phyloP scores from a whole-genome alignment of 345 rosid genomes.

The Carallia brachiata region DNA sequence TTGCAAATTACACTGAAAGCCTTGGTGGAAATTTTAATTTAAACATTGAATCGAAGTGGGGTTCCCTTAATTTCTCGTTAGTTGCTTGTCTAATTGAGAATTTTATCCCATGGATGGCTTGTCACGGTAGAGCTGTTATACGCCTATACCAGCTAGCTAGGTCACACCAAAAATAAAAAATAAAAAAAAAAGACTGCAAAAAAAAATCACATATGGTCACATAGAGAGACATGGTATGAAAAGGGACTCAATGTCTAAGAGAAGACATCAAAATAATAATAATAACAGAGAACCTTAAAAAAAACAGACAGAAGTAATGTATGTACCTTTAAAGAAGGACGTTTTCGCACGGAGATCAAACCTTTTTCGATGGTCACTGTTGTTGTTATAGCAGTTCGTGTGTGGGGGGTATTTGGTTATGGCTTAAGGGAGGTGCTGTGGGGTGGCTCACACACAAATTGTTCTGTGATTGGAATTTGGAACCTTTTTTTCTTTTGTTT shows the following conservation, averaged over 20 bases:
- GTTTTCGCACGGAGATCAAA: not conserved
- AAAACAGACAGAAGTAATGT: not conserved
- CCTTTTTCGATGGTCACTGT: not conserved
- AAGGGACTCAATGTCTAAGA: too few species aligned
- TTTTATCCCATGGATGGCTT: not conserved
- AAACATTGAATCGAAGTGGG: conserved; percentile 4
- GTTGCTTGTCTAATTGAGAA: not conserved
- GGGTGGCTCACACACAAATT: too few species aligned
- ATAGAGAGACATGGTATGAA: too few species aligned
- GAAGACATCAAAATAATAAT: not conserved
- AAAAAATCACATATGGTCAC: too few species aligned
- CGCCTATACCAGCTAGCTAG: not conserved
- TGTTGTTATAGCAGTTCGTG: too few species aligned
- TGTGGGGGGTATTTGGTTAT: too few species aligned
- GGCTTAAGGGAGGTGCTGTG: too few species aligned
- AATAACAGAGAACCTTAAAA: not conserved
- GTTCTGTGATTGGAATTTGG: too few species aligned
- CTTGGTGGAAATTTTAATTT: not conserved
- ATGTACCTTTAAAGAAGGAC: not conserved
- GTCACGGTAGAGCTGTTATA: too few species aligned
- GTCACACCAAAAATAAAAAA: not conserved
- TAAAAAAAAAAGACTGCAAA: too few species aligned
- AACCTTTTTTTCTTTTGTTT: too few species aligned
- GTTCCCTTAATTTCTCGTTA: not conserved
- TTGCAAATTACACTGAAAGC: not conserved